A percentile compares a stretch with the other conserved stretches of the same genome.
phyloP scores from a whole-genome alignment of 139 green algal genomes.

The Zygnema cylindricum region DNA sequence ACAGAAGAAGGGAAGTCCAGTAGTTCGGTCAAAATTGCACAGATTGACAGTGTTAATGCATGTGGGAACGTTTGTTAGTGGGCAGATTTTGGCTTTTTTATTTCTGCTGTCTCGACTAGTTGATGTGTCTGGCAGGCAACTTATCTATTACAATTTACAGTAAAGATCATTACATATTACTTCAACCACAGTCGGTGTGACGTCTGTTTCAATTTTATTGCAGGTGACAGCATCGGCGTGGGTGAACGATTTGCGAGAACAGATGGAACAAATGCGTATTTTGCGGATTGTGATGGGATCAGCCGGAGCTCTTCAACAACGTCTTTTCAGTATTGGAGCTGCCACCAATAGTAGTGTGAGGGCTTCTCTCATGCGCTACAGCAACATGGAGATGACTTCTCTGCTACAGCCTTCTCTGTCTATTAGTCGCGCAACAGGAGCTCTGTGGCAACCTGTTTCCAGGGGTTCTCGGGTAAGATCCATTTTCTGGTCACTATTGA shows the following conservation, averaged over 20 bases:
- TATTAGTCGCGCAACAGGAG: neutral
- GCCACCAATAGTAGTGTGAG: neutral
- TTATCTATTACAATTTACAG: no score
- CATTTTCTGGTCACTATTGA: no score
- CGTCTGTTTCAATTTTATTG: no score
- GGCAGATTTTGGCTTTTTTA: neutral
- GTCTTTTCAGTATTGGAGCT: slow-evolving; percentile 22
- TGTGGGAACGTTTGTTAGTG: slow-evolving; percentile 15
- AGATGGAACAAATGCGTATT: slow-evolving; percentile 50
- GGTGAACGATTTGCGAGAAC: slow-evolving; percentile 40
- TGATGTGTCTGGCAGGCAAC: no score
- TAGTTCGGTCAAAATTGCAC: no score
- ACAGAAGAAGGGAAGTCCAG: neutral
- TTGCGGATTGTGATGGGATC: slow-evolving; percentile 47
- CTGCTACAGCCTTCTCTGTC: neutral
- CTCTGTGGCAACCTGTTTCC: slow-evolving; percentile 10
- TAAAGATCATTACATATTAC: no score
- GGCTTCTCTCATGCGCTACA: slow-evolving; percentile 18
- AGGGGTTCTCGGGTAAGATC: slow-evolving; percentile 15
- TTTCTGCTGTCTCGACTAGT: no score
- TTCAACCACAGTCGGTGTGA: no score
- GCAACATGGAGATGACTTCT: neutral
- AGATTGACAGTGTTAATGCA: no score
- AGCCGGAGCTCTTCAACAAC: slow-evolving; percentile 18
- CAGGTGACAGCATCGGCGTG: slow-evolving; percentile 51